These are phyloP conservation scores for Fusarium abutilonis DNA, from an alignment of 2,329 filamentous ascomycete genomes.

Conservation along the genomic window DNA sequence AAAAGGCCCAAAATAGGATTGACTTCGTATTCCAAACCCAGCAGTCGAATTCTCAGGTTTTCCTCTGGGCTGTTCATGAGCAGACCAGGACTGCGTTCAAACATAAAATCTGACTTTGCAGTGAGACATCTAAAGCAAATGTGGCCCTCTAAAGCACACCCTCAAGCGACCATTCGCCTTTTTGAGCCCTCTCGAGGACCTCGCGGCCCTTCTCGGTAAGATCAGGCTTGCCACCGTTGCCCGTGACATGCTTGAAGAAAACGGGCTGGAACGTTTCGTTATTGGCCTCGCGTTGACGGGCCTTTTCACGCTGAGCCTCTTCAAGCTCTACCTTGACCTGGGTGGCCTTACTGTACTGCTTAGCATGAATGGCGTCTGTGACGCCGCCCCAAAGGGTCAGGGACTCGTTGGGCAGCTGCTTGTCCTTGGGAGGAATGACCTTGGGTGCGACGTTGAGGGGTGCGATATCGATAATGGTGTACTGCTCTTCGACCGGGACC, in stretches of 20 bases:
- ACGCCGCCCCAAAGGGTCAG: constrained; percentile 88
- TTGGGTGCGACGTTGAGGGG: constrained; percentile 85
- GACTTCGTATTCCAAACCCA: constrained; percentile 37
- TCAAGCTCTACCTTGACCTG: constrained; percentile 90
- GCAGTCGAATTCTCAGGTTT: constrained; percentile 10
- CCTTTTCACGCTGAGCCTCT: constrained; percentile 86
- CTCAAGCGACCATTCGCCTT: constrained; percentile 62
- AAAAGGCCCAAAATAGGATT: constrained; percentile 20
- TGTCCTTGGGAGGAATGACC: constrained; percentile 76
- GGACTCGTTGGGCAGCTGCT: constrained; percentile 90
- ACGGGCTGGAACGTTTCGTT: constrained; percentile 82
- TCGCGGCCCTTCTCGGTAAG: constrained; percentile 63
- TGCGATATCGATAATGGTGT: constrained; percentile 85
- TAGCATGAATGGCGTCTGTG: constrained; percentile 83
- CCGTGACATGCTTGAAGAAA: constrained; percentile 77
- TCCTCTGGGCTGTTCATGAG: constrained; percentile 1
- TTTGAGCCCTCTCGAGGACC: constrained; percentile 63
- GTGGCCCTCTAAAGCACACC: constrained; percentile 48
- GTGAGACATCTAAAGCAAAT: background rate
- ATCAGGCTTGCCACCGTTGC: constrained; percentile 65
- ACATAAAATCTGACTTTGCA: constrained; percentile 1
- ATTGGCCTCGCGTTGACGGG: constrained; percentile 77
- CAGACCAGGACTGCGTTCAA: background rate
- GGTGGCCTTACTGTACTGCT: constrained; percentile 87
- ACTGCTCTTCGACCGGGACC: constrained; percentile 67